A percentile compares a stretch with the other conserved stretches of the same genome.
Evolutionary conservation across 768 basidiomycete genomes (phyloP).

Genomic region (Goffeauzyma gilvescens): DNA sequence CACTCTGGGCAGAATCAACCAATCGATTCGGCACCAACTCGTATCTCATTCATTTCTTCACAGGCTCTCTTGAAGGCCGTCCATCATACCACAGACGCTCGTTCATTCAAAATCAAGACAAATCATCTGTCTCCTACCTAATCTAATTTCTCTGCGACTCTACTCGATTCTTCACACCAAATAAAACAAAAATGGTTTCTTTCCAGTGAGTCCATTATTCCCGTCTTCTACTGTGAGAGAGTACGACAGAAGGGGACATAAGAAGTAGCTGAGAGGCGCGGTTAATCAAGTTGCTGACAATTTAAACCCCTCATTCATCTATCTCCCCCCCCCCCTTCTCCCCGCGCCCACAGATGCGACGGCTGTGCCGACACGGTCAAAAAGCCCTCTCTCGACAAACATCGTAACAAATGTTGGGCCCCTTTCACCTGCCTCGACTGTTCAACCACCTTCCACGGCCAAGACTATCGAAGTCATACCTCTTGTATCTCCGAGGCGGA

Average conservation of each 20-base stretch:
- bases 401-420: slow-evolving; percentile 33
- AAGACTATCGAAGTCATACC: slow-evolving; percentile 63
- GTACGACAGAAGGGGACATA: no score
- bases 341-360: slow-evolving; percentile 57
- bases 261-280: no score
- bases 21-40: no score
- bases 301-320: not conserved
- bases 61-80: no score
- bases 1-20: no score
- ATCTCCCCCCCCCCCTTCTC: not conserved
- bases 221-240: slow-evolving; percentile 11
- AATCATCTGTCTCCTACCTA: no score
- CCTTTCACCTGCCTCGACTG: slow-evolving; percentile 43
- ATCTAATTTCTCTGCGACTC: no score
- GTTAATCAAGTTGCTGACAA: not conserved
- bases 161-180: no score
- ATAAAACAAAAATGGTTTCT: slow-evolving; percentile 55
- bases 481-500: slow-evolving; percentile 76
- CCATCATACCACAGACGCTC: no score
- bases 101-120: no score
- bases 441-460: slow-evolving; percentile 58
- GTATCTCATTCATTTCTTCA: no score
- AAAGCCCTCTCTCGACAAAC: slow-evolving; percentile 81
- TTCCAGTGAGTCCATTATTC: slow-evolving; percentile 46
- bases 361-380: slow-evolving; percentile 73